Percentiles rank a stretch among this genome's conserved stretches.
These are phyloP conservation scores for Aspergillus sergii DNA, from an alignment of 2,329 filamentous ascomycete genomes.

Conservation along the genomic window DNA sequence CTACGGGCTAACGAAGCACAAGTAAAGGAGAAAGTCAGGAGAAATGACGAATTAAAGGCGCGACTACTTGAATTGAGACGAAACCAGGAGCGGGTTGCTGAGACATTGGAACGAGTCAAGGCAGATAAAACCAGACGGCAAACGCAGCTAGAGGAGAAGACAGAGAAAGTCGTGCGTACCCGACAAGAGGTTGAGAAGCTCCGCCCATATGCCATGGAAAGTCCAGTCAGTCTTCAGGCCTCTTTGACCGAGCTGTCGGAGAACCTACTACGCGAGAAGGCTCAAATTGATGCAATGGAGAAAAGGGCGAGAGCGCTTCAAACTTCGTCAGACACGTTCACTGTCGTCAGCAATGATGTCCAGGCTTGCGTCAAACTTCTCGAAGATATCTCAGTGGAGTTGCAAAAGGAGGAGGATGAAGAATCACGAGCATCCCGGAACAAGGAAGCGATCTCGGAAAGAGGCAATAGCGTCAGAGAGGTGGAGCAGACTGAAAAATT, in stretches of 20 bases:
- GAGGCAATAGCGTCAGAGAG: constrained; percentile 85
- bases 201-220: constrained; percentile 88
- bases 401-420: constrained; percentile 90
- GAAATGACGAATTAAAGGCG: constrained; percentile 85
- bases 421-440: constrained; percentile 77
- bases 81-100: constrained; percentile 79
- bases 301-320: constrained; percentile 85
- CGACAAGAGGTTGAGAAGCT: constrained; percentile 87
- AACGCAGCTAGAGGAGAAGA: constrained; percentile 55
- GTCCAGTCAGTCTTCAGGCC: constrained; percentile 78
- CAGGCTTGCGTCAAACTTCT: constrained; percentile 85
- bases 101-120: constrained; percentile 81
- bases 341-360: constrained; percentile 81
- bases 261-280: constrained; percentile 74
- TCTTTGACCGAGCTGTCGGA: constrained; percentile 80
- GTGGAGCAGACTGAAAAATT: constrained; percentile 86
- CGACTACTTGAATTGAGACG: constrained; percentile 77
- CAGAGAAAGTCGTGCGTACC: constrained; percentile 60
- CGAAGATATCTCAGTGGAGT: constrained; percentile 81
- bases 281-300: constrained; percentile 85
- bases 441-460: constrained; percentile 82
- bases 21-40: constrained; percentile 79
- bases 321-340: constrained; percentile 87
- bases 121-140: constrained; percentile 77
- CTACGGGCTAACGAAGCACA: constrained; percentile 78